Evolutionary conservation across 1,139 yeast species (phyloP).

Genomic region (Protomyces lactucae-debilis): DNA sequence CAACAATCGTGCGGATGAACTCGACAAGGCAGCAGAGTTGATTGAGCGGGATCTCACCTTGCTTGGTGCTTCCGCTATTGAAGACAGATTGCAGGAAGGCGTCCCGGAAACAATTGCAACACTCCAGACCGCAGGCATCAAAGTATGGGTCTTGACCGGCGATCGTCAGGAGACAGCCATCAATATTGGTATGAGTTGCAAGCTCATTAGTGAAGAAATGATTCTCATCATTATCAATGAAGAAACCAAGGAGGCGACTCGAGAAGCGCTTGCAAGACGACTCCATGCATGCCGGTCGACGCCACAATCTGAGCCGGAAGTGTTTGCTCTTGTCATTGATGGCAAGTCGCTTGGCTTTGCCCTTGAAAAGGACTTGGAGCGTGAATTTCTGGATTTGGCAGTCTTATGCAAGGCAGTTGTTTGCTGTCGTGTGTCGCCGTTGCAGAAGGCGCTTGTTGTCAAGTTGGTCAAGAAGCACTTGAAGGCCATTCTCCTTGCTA

Average conservation of each 20-base stretch:
- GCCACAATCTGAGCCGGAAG: slow-evolving; percentile 64
- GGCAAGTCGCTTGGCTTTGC: slow-evolving; percentile 88
- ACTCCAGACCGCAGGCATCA: slow-evolving; percentile 91
- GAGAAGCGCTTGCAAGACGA: slow-evolving; percentile 66
- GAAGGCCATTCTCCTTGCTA: slow-evolving; percentile 74
- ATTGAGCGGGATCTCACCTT: slow-evolving; percentile 76
- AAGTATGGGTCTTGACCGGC: slow-evolving; percentile 96
- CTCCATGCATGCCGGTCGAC: slow-evolving; percentile 60
- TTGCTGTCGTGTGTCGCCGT: slow-evolving; percentile 96
- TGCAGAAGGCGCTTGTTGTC: slow-evolving; percentile 94
- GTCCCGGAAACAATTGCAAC: slow-evolving; percentile 97
- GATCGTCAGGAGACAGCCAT: slow-evolving; percentile 99
- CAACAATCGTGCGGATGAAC: slow-evolving; percentile 63
- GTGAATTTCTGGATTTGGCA: slow-evolving; percentile 71
- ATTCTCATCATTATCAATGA: slow-evolving; percentile 84
- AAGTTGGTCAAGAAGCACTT: slow-evolving; percentile 75
- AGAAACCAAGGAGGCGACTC: slow-evolving; percentile 68
- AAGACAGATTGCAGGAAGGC: slow-evolving; percentile 95
- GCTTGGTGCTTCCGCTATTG: slow-evolving; percentile 97
- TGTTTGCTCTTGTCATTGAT: slow-evolving; percentile 86
- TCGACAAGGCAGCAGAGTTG: slow-evolving; percentile 79
- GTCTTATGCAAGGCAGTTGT: slow-evolving; percentile 88
- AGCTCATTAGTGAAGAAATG: slow-evolving; percentile 92
- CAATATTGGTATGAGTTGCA: slow-evolving; percentile 97
- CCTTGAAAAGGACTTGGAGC: slow-evolving; percentile 73